Percentiles rank a stretch among this genome's conserved stretches.
phyloP scores from a whole-genome alignment of 2,329 filamentous ascomycete genomes.

The Mycogone perniciosa region DNA sequence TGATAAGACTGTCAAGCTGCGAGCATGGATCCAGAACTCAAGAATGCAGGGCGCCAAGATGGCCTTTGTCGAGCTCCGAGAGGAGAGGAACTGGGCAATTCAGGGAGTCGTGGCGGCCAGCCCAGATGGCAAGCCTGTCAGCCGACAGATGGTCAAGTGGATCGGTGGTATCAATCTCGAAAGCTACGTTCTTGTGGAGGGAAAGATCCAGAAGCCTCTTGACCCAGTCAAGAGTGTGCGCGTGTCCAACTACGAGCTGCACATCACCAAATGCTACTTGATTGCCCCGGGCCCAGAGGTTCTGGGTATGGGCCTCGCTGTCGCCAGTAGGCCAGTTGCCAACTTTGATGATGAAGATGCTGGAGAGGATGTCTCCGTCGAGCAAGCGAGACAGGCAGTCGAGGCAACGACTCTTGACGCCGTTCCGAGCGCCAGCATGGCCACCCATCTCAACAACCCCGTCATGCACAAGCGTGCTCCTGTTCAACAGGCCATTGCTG shows the following conservation, averaged over 20 bases:
- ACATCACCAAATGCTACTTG: conserved; percentile 79
- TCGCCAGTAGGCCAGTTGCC: conserved; percentile 48
- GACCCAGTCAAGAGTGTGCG: conserved; percentile 85
- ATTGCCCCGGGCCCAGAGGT: conserved; percentile 57
- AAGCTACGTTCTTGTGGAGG: conserved; percentile 77
- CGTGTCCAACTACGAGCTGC: conserved; percentile 75
- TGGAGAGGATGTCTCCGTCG: conserved; percentile 25
- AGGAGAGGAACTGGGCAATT: conserved; percentile 64
- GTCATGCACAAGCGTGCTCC: conserved; percentile 88
- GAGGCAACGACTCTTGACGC: conserved; percentile 35
- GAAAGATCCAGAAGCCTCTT: conserved; percentile 69
- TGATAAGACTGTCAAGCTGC: conserved; percentile 66
- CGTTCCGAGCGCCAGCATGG: conserved; percentile 60
- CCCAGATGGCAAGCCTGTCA: conserved; percentile 58
- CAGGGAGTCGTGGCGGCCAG: conserved; percentile 68
- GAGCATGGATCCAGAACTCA: conserved; percentile 80
- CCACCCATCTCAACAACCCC: conserved; percentile 83
- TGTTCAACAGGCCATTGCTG: conserved; percentile 76
- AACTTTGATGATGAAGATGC: conserved; percentile 55
- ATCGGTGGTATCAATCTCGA: conserved; percentile 67
- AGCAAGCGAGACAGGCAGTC: conserved; percentile 38
- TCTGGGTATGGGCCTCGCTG: conserved; percentile 51
- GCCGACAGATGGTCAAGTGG: conserved; percentile 93
- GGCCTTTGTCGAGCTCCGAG: conserved; percentile 74
- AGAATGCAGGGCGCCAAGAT: conserved; percentile 56